A percentile compares a stretch with the other conserved stretches of the same genome.
phyloP scores from a whole-genome alignment of 2,329 filamentous ascomycete species.

The Penicillium palitans region DNA sequence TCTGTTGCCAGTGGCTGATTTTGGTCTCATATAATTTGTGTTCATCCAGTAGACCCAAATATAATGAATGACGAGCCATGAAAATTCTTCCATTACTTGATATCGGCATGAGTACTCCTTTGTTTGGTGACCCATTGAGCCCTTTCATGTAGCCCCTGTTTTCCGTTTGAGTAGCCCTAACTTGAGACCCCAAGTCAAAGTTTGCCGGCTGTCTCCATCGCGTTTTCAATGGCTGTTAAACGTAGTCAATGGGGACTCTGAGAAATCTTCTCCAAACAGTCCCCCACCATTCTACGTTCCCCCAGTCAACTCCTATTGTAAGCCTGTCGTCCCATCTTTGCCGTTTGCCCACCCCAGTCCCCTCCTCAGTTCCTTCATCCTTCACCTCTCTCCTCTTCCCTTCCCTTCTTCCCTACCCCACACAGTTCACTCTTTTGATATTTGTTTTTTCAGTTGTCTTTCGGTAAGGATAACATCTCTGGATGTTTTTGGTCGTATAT shows the following conservation, averaged over 20 bases:
- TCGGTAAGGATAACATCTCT: not conserved
- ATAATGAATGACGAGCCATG: slow-evolving; percentile 2
- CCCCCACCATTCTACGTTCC: too few relatives aligned
- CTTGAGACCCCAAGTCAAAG: not conserved
- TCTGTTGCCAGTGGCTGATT: slow-evolving; percentile 52
- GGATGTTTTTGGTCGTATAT: not conserved
- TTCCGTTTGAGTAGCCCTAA: slow-evolving; percentile 8
- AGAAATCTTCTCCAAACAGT: not conserved
- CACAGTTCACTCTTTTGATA: slow-evolving; percentile 1
- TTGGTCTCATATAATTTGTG: not conserved
- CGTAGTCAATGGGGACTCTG: not conserved
- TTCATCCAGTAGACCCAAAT: not conserved
- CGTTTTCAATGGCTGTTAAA: not conserved
- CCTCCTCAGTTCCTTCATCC: not conserved
- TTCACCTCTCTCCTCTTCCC: not conserved
- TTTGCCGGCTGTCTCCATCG: slow-evolving; percentile 4
- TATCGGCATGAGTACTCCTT: not conserved
- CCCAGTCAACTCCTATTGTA: too few relatives aligned
- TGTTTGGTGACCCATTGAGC: not conserved
- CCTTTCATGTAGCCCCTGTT: not conserved
- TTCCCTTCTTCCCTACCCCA: not conserved
- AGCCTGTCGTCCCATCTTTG: not conserved
- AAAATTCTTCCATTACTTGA: not conserved
- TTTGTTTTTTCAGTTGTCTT: not conserved
- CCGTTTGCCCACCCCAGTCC: not conserved